Percentiles rank a stretch among this genome's conserved stretches.
Conservation (phyloP, 352 stramenopile genomes). For the Phytophthora niederhauseri region DNA sequence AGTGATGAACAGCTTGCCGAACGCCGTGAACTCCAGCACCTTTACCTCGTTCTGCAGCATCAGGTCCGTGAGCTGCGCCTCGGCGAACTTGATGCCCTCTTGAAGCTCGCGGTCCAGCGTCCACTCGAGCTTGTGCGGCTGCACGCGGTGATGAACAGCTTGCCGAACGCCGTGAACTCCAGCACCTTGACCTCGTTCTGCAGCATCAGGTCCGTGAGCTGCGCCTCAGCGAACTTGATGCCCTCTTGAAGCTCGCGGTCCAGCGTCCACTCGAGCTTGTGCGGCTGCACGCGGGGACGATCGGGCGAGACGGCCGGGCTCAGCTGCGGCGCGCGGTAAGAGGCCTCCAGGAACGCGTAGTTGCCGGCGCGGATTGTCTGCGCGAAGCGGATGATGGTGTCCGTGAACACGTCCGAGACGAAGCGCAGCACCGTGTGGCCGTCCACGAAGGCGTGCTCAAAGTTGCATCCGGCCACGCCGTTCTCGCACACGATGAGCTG, state of each 20-base stretch:
- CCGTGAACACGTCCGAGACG: slow-evolving; percentile 91
- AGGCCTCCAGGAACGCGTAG: slow-evolving; percentile 77
- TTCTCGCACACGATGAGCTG: slow-evolving; percentile 96
- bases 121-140: slow-evolving; percentile 94
- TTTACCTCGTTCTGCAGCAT: slow-evolving; percentile 94
- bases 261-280: slow-evolving; percentile 93
- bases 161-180: slow-evolving; percentile 94
- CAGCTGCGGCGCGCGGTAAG: slow-evolving; percentile 72
- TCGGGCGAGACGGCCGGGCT: slow-evolving; percentile 40
- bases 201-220: slow-evolving; percentile 94
- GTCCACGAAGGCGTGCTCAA: slow-evolving; percentile 98
- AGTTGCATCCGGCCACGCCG: slow-evolving; percentile 95
- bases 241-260: slow-evolving; percentile 79
- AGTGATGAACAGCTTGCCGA: slow-evolving; percentile 93
- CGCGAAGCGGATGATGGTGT: slow-evolving; percentile 94
- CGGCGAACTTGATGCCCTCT: slow-evolving; percentile 92
- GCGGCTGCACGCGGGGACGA: slow-evolving; percentile 71
- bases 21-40: slow-evolving; percentile 95
- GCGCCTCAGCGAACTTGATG: slow-evolving; percentile 94
- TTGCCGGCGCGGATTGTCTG: slow-evolving; percentile 91
- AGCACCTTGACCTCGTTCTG: slow-evolving; percentile 94
- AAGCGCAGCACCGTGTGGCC: slow-evolving; percentile 95
- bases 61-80: slow-evolving; percentile 94
- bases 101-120: slow-evolving; percentile 78
- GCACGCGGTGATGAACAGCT: slow-evolving; percentile 89